These are phyloP conservation scores for Paspalum notatum DNA, from an alignment of 176 grass and related monocot species.

Conservation along the genomic window DNA sequence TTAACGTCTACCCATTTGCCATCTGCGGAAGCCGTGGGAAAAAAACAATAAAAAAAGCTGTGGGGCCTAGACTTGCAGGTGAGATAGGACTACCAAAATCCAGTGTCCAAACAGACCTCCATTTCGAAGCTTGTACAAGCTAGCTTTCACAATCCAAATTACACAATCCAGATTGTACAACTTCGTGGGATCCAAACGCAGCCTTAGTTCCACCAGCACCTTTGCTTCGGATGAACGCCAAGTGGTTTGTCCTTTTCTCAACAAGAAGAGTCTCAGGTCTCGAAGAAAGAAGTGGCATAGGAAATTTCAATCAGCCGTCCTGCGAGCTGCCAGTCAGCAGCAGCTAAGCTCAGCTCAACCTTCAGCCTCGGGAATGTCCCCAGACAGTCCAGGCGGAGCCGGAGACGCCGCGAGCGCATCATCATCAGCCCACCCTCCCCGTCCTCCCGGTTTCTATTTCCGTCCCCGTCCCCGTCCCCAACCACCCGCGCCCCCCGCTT, in stretches of 20 bases:
- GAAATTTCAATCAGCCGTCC: background rate
- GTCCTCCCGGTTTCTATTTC: conserved; percentile 41
- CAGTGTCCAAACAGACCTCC: too few relatives aligned
- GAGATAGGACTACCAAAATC: too few relatives aligned
- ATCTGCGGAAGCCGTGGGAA: too few relatives aligned
- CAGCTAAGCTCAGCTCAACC: background rate
- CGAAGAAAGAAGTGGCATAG: background rate
- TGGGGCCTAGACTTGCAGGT: too few relatives aligned
- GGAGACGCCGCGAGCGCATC: conserved; percentile 19
- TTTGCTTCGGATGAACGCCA: conserved; percentile 20
- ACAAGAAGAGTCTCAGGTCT: background rate
- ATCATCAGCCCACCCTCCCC: background rate
- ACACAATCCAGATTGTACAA: too few relatives aligned
- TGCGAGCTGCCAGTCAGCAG: conserved; percentile 15
- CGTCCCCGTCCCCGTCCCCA: conserved; percentile 27
- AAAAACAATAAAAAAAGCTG: too few relatives aligned
- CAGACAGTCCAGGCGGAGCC: background rate
- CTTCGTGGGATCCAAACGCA: too few relatives aligned
- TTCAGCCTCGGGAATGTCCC: conserved; percentile 8
- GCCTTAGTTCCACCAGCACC: background rate
- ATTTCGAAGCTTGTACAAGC: too few relatives aligned
- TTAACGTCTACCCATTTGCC: too few relatives aligned
- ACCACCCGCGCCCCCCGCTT: conserved; percentile 41
- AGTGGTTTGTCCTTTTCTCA: background rate
- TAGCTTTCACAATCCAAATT: too few relatives aligned